Evolutionary conservation across 176 grass and related monocot genomes (phyloP), one percentile per base, ranked within the genome.

Genomic region (Carex myosuroides): DNA sequence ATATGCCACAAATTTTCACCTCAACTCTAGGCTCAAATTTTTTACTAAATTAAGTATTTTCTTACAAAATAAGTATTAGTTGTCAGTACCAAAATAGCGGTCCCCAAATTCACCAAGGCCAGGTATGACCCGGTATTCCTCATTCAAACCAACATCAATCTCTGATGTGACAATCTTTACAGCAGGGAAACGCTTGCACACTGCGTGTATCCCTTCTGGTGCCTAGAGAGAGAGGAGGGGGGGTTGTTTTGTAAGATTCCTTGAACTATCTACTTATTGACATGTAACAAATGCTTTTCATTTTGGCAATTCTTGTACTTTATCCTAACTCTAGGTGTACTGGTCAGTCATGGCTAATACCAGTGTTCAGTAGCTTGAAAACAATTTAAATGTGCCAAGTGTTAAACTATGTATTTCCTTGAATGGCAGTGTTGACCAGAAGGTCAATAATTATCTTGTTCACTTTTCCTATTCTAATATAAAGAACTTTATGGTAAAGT

Each of bases 81-180:
- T 92, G 61, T 95, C 93, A 10, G 96, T 99, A 64, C 96, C 96
- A 0, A 99, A 99, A 81, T 99, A 99, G 13, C 96, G 96, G 70
- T 99, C 96, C 0, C 93, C 96, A 81, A 93, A 99, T 70, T 99
- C 96, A 33, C 96, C 96, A 68, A 99, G 74, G 14, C 96, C 96
- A 62, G 96, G 96, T 39, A 95, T 95, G 65, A 99, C 96, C 81
- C 93, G 88, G 56, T 90, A 94, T 71, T 92, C 96, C 48, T 99
- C 91, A 4, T 89, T 99, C 77, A 99, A 61, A 12, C 90, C 88
- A 14, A 52, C 85, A 88, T 99, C 96, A 20, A 99, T 99, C 85
- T 99, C 96, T 21, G 96, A 99, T 0, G 96, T 99, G n/a, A 99
- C 91, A 79, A 99, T 86, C 85, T 99, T 99, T 79, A 99, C 57